Evolutionary conservation across 805 yeast species (phyloP).

Genomic region (Metschnikowia continentalis): DNA sequence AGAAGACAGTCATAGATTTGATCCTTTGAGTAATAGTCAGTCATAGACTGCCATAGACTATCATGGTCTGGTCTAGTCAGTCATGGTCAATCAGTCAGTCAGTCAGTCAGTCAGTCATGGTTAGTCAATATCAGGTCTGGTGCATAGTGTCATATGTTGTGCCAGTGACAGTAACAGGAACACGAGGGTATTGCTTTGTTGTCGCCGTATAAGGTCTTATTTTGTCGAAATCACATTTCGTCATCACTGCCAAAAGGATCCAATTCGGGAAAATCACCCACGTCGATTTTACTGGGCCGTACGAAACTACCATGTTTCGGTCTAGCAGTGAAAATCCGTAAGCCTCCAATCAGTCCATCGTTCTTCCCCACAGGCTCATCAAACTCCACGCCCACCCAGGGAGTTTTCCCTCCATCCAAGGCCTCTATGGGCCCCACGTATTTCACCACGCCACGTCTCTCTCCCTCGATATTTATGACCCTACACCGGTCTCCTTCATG

Average conservation of each 20-base stretch:
- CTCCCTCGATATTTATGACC: constrained; percentile 40
- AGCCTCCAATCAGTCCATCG: constrained; percentile 68
- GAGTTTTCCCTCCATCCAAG: constrained; percentile 44
- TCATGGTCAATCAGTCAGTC: no score
- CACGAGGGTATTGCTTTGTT: neutral
- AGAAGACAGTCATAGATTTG: no score
- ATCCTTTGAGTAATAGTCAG: no score
- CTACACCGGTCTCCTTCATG: constrained; percentile 53
- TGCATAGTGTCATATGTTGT: no score
- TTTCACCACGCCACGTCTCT: constrained; percentile 65
- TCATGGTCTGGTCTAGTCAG: no score
- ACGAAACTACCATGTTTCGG: constrained; percentile 73
- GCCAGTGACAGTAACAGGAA: no score
- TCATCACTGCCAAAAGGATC: constrained; percentile 45
- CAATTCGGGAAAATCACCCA: constrained; percentile 60
- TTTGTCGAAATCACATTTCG: constrained; percentile 2
- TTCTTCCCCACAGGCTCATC: constrained; percentile 87
- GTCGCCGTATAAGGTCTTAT: neutral
- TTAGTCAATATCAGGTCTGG: no score
- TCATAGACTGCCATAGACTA: no score
- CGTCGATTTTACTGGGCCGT: constrained; percentile 61
- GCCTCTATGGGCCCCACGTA: constrained; percentile 67
- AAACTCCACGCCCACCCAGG: constrained; percentile 83
- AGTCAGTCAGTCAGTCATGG: no score
- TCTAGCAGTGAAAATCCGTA: constrained; percentile 53